phyloP scores from a whole-genome alignment of 345 rosid genomes.

The Salix dunnii region DNA sequence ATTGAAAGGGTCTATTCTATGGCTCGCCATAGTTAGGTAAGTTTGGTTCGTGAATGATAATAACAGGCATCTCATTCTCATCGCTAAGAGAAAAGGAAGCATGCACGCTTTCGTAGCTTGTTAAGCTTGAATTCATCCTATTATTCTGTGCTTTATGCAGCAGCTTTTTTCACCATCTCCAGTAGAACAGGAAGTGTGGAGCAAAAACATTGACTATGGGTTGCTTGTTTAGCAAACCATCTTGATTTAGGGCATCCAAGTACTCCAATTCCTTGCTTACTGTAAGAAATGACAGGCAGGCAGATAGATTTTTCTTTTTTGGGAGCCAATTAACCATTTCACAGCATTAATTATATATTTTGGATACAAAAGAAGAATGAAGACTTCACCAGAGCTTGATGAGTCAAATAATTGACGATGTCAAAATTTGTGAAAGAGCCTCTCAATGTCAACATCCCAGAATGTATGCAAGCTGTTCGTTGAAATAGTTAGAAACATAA shows the following conservation, averaged over 20 bases:
- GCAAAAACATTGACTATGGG: neutral
- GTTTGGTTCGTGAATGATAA: too few species aligned
- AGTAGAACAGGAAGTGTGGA: neutral
- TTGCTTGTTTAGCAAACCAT: neutral
- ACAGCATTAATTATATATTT: neutral
- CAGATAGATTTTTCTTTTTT: neutral
- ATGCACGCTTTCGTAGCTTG: neutral
- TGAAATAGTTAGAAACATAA: constrained; percentile 10
- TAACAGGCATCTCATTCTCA: neutral
- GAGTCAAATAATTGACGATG: constrained; percentile 9
- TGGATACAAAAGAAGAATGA: neutral
- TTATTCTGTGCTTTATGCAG: neutral
- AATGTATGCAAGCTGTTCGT: neutral
- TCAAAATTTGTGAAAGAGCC: neutral
- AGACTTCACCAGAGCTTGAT: neutral
- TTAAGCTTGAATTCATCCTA: too few species aligned
- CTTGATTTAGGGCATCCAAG: neutral
- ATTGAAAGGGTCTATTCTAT: neutral
- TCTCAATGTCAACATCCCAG: constrained; percentile 17
- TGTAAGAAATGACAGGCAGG: neutral
- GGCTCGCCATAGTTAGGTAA: too few species aligned
- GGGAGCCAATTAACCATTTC: neutral
- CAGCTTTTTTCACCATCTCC: neutral
- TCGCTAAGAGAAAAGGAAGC: neutral
- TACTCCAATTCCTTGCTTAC: too few species aligned